These are phyloP conservation scores for Hemerocallis citrina DNA, from an alignment of 106 monocot genomes.

Conservation along the genomic window DNA sequence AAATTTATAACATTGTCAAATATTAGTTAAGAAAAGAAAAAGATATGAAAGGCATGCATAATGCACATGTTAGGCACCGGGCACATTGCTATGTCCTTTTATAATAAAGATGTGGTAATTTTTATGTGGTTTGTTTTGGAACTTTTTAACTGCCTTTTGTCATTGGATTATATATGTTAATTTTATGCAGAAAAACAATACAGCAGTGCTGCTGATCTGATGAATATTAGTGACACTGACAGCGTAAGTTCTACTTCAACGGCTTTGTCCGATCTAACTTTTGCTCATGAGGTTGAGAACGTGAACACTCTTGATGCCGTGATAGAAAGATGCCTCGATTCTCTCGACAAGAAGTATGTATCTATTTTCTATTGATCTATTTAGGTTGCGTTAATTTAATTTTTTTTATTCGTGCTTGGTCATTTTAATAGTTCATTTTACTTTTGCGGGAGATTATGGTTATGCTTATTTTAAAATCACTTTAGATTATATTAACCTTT, in stretches of 20 bases:
- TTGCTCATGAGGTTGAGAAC: constrained; percentile 34
- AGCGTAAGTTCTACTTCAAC: constrained; percentile 59
- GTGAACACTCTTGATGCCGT: constrained; percentile 38
- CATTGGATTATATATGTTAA: background rate
- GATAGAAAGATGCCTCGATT: constrained; percentile 58
- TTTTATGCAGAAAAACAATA: constrained; percentile 28
- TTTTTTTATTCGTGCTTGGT: background rate
- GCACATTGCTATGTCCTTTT: too few species aligned
- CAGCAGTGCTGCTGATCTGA: constrained; percentile 28
- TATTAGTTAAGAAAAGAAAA: too few species aligned
- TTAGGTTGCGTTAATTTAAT: background rate
- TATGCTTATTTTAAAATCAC: too few species aligned
- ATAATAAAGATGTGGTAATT: too few species aligned
- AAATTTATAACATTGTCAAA: too few species aligned
- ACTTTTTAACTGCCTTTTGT: background rate
- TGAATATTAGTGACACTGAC: constrained; percentile 69
- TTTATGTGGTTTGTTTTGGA: too few species aligned
- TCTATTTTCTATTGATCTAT: constrained; percentile 1
- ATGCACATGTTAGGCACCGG: too few species aligned
- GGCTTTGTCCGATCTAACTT: constrained; percentile 43
- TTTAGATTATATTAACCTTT: too few species aligned
- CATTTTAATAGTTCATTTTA: background rate
- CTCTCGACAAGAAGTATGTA: constrained; percentile 73
- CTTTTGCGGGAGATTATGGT: too few species aligned
- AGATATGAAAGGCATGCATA: too few species aligned